Conservation (phyloP, 805 yeast species). For the Cyberlindnera maritima region DNA sequence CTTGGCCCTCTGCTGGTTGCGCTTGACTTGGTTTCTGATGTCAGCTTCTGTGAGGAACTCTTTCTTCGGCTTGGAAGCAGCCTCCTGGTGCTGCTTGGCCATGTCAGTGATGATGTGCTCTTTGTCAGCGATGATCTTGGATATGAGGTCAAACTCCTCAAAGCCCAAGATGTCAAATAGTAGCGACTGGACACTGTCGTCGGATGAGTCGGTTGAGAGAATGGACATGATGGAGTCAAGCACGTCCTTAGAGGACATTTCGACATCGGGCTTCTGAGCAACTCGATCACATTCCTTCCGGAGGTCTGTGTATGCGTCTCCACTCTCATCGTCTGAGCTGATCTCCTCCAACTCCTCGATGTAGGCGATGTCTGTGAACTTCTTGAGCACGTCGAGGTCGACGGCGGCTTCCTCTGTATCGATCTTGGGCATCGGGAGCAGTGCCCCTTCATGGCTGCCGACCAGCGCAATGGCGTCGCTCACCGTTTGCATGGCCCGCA, state of each 20-base stretch:
- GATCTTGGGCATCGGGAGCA: slow-evolving; percentile 34
- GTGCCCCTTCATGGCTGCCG: slow-evolving; percentile 23
- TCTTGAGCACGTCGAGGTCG: slow-evolving; percentile 34
- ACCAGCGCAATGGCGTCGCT: slow-evolving; percentile 40
- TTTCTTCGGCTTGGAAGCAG: slow-evolving; percentile 24
- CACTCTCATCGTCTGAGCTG: slow-evolving; percentile 10
- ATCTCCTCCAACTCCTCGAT: slow-evolving; percentile 20
- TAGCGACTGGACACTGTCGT: slow-evolving; percentile 64
- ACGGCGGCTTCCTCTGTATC: slow-evolving; percentile 38
- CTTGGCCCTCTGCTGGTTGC: slow-evolving; percentile 48
- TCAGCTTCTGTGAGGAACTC: slow-evolving; percentile 51
- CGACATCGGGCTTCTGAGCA: slow-evolving; percentile 30
- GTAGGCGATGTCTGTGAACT: slow-evolving; percentile 31
- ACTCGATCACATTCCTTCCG: slow-evolving; percentile 30
- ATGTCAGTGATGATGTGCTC: slow-evolving; percentile 26
- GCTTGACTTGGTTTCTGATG: slow-evolving; percentile 49
- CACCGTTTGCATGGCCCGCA: slow-evolving; percentile 77
- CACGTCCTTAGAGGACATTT: slow-evolving; percentile 34
- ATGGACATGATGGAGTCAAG: slow-evolving; percentile 30
- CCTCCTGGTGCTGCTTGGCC: slow-evolving; percentile 19
- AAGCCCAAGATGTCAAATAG: slow-evolving; percentile 82
- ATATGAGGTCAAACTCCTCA: slow-evolving; percentile 79
- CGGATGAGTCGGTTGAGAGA: slow-evolving; percentile 37
- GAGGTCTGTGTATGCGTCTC: slow-evolving; percentile 19
- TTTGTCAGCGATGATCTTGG: slow-evolving; percentile 53